These are phyloP conservation scores for Zangia roseola DNA, from an alignment of 768 basidiomycete genomes.

Conservation along the genomic window DNA sequence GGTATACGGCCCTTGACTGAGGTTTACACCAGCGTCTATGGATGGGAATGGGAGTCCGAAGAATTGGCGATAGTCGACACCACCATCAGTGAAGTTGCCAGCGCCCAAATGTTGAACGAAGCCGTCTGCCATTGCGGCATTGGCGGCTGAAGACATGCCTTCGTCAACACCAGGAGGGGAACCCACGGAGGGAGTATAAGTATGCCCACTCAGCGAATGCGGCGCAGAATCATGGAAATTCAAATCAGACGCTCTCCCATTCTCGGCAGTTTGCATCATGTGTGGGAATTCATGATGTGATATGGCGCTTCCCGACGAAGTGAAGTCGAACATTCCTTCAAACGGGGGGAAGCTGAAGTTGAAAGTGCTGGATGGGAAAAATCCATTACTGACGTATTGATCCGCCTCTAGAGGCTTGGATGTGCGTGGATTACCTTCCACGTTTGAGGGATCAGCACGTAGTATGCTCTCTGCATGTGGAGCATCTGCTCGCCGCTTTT, in stretches of 20 bases:
- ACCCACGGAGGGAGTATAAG: slow-evolving; percentile 37
- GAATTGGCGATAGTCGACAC: slow-evolving; percentile 59
- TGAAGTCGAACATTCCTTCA: slow-evolving; percentile 60
- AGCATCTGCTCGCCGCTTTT: slow-evolving; percentile 80
- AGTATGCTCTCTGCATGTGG: slow-evolving; percentile 78
- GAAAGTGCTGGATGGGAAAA: slow-evolving; percentile 69
- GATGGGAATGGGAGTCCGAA: slow-evolving; percentile 64
- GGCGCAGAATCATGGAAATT: slow-evolving; percentile 32
- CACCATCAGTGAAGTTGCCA: slow-evolving; percentile 55
- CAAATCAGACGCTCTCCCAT: slow-evolving; percentile 28
- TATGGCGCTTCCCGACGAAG: slow-evolving; percentile 32
- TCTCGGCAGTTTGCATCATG: slow-evolving; percentile 30
- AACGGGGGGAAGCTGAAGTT: slow-evolving; percentile 71
- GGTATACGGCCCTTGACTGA: slow-evolving; percentile 57
- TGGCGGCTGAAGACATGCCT: slow-evolving; percentile 64
- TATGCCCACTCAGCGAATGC: slow-evolving; percentile 28
- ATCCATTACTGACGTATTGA: slow-evolving; percentile 39
- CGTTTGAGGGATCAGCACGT: slow-evolving; percentile 70
- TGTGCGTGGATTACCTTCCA: slow-evolving; percentile 38
- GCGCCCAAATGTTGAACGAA: slow-evolving; percentile 62
- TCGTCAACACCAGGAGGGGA: slow-evolving; percentile 38
- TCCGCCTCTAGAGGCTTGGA: slow-evolving; percentile 38
- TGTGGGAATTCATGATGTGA: slow-evolving; percentile 38
- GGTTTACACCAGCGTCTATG: slow-evolving; percentile 41
- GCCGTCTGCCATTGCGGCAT: slow-evolving; percentile 68